These are phyloP conservation scores for Setaria italica DNA, from an alignment of 202 grass and related monocot genomes.

Conservation along the genomic window DNA sequence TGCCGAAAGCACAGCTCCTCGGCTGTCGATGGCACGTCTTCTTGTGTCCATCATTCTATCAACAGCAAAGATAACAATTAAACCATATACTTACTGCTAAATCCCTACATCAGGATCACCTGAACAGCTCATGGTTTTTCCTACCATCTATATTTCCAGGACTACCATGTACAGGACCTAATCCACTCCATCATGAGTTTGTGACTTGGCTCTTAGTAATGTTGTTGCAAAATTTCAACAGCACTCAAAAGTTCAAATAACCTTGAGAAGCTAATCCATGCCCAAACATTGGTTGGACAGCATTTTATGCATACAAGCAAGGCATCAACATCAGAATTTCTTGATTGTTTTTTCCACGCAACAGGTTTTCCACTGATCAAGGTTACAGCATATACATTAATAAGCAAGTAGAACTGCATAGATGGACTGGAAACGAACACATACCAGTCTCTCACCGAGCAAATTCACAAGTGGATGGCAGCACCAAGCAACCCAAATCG, in stretches of 20 bases:
- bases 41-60: background rate
- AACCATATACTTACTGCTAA: background rate
- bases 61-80: background rate
- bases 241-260: background rate
- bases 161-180: background rate
- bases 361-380: background rate
- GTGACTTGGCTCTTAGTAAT: background rate
- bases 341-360: background rate
- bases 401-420: background rate
- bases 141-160: conserved; percentile 16
- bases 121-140: background rate
- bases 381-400: conserved; percentile 7
- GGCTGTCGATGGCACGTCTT: background rate
- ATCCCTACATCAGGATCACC: conserved; percentile 3
- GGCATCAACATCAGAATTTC: background rate
- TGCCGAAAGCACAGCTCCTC: background rate
- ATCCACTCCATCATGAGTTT: background rate
- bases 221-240: background rate
- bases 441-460: background rate
- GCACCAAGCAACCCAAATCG: conserved; percentile 19
- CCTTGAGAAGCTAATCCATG: background rate
- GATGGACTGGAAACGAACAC: conserved; percentile 1
- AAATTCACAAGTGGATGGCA: conserved; percentile 22
- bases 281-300: background rate
- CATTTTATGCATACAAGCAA: background rate